phyloP scores from a whole-genome alignment of 768 basidiomycete genomes.

The Suillus americanus region DNA sequence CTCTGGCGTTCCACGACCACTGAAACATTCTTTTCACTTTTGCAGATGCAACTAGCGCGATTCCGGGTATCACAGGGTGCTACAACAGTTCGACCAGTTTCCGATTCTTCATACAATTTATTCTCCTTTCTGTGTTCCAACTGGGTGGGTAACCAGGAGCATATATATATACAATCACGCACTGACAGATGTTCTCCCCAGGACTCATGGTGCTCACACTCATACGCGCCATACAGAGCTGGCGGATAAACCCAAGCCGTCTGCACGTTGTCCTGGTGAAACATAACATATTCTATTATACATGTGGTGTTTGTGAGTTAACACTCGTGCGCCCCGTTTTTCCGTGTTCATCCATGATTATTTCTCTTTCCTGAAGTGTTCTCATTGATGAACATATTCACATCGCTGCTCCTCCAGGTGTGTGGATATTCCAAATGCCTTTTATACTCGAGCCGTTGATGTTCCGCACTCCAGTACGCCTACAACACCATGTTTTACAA shows the following conservation, averaged over 20 bases:
- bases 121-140: not conserved
- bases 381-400: not conserved
- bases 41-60: not conserved
- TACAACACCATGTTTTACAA: not conserved
- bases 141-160: not conserved
- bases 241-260: too few species aligned
- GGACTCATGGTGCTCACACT: not conserved
- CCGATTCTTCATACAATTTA: not conserved
- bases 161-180: not conserved
- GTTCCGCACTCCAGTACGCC: not conserved
- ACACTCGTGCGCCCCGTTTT: not conserved
- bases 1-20: not conserved
- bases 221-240: not conserved
- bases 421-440: not conserved
- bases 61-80: not conserved
- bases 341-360: not conserved
- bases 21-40: not conserved
- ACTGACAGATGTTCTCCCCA: not conserved
- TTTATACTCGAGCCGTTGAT: not conserved
- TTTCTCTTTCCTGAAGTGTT: not conserved
- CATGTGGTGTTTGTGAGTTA: not conserved
- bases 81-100: not conserved
- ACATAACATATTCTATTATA: not conserved
- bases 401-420: not conserved
- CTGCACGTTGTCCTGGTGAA: too few species aligned